Percentiles rank a stretch among this genome's conserved stretches.
phyloP scores from a whole-genome alignment of 306 rosid genomes.

The Lathyrus sativus region DNA sequence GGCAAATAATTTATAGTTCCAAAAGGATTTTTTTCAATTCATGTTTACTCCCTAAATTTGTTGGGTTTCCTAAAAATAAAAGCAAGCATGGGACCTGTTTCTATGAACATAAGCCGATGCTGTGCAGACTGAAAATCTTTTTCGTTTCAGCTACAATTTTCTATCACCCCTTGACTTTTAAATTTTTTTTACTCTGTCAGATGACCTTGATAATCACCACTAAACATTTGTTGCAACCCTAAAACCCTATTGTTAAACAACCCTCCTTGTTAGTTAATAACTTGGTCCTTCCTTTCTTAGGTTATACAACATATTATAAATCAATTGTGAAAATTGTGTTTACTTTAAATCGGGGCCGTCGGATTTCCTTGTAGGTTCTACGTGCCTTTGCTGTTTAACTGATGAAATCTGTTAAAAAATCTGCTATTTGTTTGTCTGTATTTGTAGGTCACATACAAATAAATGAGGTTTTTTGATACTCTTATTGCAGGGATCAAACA shows the following conservation, averaged over 20 bases:
- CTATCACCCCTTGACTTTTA: slow-evolving; percentile 2
- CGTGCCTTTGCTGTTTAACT: slow-evolving; percentile 31
- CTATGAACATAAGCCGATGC: slow-evolving; percentile 23
- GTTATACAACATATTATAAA: slow-evolving; percentile 18
- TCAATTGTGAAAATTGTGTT: slow-evolving; percentile 5
- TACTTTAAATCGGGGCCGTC: slow-evolving; percentile 8
- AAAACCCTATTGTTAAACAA: slow-evolving; percentile 2
- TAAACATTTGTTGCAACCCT: slow-evolving; percentile 10
- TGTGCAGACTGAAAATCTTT: slow-evolving; percentile 9
- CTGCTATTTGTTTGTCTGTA: slow-evolving; percentile 24
- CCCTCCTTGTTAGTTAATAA: no score
- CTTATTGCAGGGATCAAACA: slow-evolving; percentile 76
- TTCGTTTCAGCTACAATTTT: neutral
- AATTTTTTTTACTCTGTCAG: slow-evolving; percentile 20
- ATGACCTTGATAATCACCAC: slow-evolving; percentile 15
- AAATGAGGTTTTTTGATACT: slow-evolving; percentile 34
- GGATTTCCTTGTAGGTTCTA: slow-evolving; percentile 24
- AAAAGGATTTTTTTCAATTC: slow-evolving; percentile 24
- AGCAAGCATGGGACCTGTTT: slow-evolving; percentile 4
- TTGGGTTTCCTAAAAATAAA: slow-evolving; percentile 6
- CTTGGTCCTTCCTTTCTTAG: slow-evolving; percentile 27
- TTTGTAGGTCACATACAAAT: slow-evolving; percentile 19
- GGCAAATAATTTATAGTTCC: slow-evolving; percentile 3
- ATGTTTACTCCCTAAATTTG: slow-evolving; percentile 4
- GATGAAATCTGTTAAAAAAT: slow-evolving; percentile 27